phyloP scores from a whole-genome alignment of 2,329 filamentous ascomycete species.

The Huntiella moniliformis region DNA sequence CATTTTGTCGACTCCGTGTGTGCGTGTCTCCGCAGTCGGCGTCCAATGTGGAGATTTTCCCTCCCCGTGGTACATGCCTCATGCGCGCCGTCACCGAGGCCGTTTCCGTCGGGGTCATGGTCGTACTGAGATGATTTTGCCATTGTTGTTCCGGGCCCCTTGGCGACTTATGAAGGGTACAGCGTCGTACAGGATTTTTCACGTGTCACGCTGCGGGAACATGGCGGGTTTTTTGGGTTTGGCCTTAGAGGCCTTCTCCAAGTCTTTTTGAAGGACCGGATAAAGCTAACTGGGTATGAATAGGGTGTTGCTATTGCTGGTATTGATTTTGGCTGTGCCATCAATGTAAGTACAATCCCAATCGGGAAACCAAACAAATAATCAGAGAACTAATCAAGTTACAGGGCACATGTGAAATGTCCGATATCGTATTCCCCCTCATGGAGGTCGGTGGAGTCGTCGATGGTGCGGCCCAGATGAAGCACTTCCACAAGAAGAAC shows the following conservation, averaged over 20 bases:
- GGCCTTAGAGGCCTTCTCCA: not conserved
- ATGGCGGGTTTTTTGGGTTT: not conserved
- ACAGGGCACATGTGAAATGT: constrained; percentile 19
- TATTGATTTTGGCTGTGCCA: constrained; percentile 25
- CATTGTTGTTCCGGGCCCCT: too few relatives aligned
- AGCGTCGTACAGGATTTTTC: not conserved
- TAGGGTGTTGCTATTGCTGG: constrained; percentile 23
- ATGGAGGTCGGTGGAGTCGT: constrained; percentile 15
- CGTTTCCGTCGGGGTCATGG: too few relatives aligned
- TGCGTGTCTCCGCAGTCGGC: too few relatives aligned
- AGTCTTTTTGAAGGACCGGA: not conserved
- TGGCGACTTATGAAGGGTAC: not conserved
- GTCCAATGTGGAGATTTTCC: too few relatives aligned
- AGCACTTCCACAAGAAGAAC: constrained; percentile 33
- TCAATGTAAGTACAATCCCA: constrained; percentile 19
- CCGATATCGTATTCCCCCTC: constrained; percentile 18
- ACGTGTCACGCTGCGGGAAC: too few relatives aligned
- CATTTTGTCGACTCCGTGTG: too few relatives aligned
- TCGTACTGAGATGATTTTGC: too few relatives aligned
- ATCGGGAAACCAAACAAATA: not conserved
- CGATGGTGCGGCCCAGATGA: constrained; percentile 32
- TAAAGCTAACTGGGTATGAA: not conserved
- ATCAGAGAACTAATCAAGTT: not conserved
- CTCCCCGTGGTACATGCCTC: too few relatives aligned
- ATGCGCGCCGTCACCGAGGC: too few relatives aligned